These are phyloP conservation scores for Aspergillus ellipticus DNA, from an alignment of 495 filamentous ascomycete genomes.

Conservation along the genomic window DNA sequence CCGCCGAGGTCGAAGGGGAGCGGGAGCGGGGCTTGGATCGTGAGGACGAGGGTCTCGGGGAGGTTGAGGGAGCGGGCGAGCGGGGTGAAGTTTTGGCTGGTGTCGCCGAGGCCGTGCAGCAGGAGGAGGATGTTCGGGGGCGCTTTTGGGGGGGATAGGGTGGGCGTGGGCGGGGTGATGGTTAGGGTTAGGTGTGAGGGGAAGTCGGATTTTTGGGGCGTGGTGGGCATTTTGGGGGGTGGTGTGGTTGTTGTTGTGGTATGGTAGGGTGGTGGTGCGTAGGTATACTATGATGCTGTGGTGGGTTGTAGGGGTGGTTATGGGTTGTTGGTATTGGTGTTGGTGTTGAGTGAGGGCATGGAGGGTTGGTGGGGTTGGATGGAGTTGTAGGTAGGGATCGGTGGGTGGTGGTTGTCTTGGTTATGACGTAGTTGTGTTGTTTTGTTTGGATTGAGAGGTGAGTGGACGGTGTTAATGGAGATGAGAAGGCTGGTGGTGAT, in stretches of 20 bases:
- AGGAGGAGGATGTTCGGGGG: constrained; percentile 74
- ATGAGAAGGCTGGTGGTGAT: background rate
- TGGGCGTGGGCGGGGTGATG: background rate
- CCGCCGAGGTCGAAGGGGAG: constrained; percentile 72
- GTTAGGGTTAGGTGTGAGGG: constrained; percentile 3
- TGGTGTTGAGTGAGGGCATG: too few relatives aligned
- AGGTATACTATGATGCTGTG: too few relatives aligned
- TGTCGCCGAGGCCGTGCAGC: constrained; percentile 88
- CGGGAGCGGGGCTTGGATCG: constrained; percentile 67
- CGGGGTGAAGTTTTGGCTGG: constrained; percentile 60
- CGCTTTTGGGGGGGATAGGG: background rate
- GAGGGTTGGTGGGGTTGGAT: too few relatives aligned
- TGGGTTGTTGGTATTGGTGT: background rate
- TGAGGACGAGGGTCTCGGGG: constrained; percentile 74
- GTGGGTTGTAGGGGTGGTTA: background rate
- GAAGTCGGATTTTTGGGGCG: constrained; percentile 4
- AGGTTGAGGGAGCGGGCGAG: constrained; percentile 72
- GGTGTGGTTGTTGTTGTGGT: background rate
- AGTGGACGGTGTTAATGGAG: background rate
- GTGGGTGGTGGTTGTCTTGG: too few relatives aligned
- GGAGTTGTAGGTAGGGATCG: too few relatives aligned
- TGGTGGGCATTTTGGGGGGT: constrained; percentile 1
- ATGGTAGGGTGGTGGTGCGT: background rate
- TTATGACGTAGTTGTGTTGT: background rate
- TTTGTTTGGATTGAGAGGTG: background rate